Conservation (phyloP, 441 rosid species). For the Pelargonium myrrhifolium region DNA sequence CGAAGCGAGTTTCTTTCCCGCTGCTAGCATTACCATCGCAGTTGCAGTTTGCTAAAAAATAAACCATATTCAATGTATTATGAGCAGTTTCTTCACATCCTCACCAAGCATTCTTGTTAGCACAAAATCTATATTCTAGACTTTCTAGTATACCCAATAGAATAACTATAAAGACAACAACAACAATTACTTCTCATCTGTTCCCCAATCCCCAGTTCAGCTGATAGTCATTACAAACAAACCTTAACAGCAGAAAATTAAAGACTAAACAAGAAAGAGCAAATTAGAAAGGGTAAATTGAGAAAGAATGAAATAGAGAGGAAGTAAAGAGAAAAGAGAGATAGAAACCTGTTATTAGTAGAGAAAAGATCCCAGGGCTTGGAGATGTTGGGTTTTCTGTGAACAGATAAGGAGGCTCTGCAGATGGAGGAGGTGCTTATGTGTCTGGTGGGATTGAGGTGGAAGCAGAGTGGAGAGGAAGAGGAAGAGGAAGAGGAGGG, state of each 20-base stretch:
- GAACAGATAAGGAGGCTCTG: slow-evolving; percentile 40
- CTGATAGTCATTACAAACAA: background rate
- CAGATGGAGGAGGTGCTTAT: slow-evolving; percentile 29
- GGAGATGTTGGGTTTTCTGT: slow-evolving; percentile 31
- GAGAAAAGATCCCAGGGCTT: slow-evolving; percentile 38
- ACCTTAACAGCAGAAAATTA: background rate
- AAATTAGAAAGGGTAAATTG: slow-evolving; percentile 14
- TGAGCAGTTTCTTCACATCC: background rate
- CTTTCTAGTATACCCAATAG: background rate
- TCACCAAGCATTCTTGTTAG: no score
- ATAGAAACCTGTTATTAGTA: slow-evolving; percentile 26
- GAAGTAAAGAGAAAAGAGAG: background rate
- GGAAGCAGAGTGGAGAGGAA: slow-evolving; percentile 29
- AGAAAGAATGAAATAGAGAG: background rate
- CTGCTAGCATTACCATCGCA: background rate
- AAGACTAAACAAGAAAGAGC: slow-evolving; percentile 8
- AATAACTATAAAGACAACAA: background rate
- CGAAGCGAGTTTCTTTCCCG: background rate
- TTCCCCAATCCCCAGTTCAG: no score
- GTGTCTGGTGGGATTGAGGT: slow-evolving; percentile 23
- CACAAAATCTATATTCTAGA: no score
- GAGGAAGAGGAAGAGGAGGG: slow-evolving; percentile 29
- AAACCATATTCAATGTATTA: background rate
- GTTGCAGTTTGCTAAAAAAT: background rate
- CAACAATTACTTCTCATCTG: no score